Evolutionary conservation across 441 rosid species (phyloP).

Genomic region (Gossypium schwendimanii): DNA sequence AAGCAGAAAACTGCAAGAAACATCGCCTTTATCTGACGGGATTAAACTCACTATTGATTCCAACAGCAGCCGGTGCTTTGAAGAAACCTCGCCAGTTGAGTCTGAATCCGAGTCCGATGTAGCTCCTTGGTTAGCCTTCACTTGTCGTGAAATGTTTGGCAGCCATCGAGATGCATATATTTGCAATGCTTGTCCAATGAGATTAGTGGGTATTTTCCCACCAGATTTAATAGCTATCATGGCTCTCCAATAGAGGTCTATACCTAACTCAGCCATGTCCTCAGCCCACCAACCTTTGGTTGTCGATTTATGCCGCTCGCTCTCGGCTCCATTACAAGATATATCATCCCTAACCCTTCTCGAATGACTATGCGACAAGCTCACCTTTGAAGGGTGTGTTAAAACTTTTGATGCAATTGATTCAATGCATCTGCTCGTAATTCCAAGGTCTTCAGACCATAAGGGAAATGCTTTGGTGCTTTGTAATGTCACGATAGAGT

Average conservation of each 20-base stretch:
- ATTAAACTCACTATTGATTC: constrained; percentile 55
- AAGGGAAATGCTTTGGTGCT: constrained; percentile 51
- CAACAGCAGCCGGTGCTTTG: constrained; percentile 52
- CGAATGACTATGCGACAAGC: constrained; percentile 74
- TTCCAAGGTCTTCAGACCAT: constrained; percentile 61
- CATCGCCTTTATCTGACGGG: constrained; percentile 42
- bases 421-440: constrained; percentile 60
- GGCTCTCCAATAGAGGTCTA: constrained; percentile 67
- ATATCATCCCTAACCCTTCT: constrained; percentile 61
- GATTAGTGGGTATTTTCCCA: constrained; percentile 42
- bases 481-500: constrained; percentile 52
- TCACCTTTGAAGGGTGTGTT: constrained; percentile 52
- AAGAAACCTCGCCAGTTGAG: constrained; percentile 31
- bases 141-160: constrained; percentile 35
- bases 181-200: constrained; percentile 57
- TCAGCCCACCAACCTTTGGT: constrained; percentile 70
- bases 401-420: constrained; percentile 50
- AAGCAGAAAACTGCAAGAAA: constrained; percentile 56
- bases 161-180: constrained; percentile 63
- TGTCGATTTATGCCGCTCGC: constrained; percentile 28
- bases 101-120: constrained; percentile 60
- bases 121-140: constrained; percentile 23
- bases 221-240: constrained; percentile 64
- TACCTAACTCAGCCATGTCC: constrained; percentile 59
- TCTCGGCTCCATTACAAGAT: constrained; percentile 44